Evolutionary conservation across 2,329 filamentous ascomycete genomes (phyloP), one percentile per base, ranked within the genome.

Genomic region (Diplodia seriata): DNA sequence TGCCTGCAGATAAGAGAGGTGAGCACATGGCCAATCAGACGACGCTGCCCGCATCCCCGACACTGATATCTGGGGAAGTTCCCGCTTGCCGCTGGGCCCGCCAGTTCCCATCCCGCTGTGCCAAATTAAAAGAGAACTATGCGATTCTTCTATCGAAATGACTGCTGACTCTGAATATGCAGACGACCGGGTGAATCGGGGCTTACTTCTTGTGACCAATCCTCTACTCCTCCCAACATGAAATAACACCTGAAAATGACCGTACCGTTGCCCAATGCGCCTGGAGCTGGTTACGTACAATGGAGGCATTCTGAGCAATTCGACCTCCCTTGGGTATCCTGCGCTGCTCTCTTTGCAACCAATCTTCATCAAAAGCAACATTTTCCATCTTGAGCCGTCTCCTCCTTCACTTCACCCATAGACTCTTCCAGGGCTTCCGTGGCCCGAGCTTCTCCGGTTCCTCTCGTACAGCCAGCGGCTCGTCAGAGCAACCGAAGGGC

Each of bases 391-490:
- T 14, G 8, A n/a, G 26, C 26, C 2, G 15, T 14, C n/a, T 29
- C 26, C 7, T 11, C 29, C 12, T 49, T 29, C 9, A 18, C 20
- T 40, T 63, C 47, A 62, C 4, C 40, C 56, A 14, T 68, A 68
- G 3, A 54, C 49, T 33, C 55, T 63, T 26, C 66, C 50, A 12
- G 66, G 59, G 15, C 66, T 68, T 2, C 53, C 43, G 40, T 57
- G 54, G 15, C 64, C 54, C 29, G 54, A 56, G 81, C 76, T 88
- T 77, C 76, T 89, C 82, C 73, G 75, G 20, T 91, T 90, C 80
- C 89, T 92, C 79, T 97, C 93, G 76, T 97, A 98, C 69, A 97
- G 80, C 94, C 94, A 98, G 81, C 95, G 97, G 81, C 89, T 97
- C 79, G 94, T 97, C 75, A 97, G 76, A 0, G 89, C 89, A 64